These are phyloP conservation scores for Russula sp. DNA, from an alignment of 768 basidiomycete species.

Conservation along the genomic window DNA sequence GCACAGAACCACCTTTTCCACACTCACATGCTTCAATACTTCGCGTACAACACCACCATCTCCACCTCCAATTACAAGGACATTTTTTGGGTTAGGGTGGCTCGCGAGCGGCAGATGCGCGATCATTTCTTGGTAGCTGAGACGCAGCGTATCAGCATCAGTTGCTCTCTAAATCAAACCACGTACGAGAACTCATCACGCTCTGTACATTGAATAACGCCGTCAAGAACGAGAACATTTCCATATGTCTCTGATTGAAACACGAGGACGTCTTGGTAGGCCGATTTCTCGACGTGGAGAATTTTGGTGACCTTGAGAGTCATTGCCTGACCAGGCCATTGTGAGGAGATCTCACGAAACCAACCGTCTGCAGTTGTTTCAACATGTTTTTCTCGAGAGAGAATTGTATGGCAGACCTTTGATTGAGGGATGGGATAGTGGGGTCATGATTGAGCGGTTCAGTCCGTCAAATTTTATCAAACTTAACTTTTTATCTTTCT, in stretches of 20 bases:
- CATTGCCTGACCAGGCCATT: slow-evolving; percentile 99
- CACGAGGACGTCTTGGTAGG: slow-evolving; percentile 96
- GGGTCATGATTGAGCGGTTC: slow-evolving; percentile 35
- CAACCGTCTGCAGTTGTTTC: slow-evolving; percentile 64
- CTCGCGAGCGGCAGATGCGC: slow-evolving; percentile 93
- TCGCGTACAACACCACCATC: slow-evolving; percentile 98
- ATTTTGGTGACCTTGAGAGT: slow-evolving; percentile 94
- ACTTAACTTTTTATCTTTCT: background rate
- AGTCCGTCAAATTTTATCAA: background rate
- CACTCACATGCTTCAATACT: slow-evolving; percentile 88
- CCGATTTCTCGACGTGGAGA: slow-evolving; percentile 87
- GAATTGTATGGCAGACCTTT: slow-evolving; percentile 32
- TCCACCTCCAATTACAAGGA: slow-evolving; percentile 96
- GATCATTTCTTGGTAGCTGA: slow-evolving; percentile 98
- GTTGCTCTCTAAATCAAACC: slow-evolving; percentile 2
- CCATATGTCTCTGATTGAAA: slow-evolving; percentile 95
- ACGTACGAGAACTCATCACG: slow-evolving; percentile 97
- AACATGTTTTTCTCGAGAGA: background rate
- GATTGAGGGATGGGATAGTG: slow-evolving; percentile 42
- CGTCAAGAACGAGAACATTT: slow-evolving; percentile 95
- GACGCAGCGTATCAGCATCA: slow-evolving; percentile 2
- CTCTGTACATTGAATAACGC: slow-evolving; percentile 95
- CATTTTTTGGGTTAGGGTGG: slow-evolving; percentile 94
- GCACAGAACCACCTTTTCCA: slow-evolving; percentile 90
- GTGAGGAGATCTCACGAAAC: slow-evolving; percentile 92